Conservation (phyloP, 768 basidiomycete species). For the Amanita rubescens region DNA sequence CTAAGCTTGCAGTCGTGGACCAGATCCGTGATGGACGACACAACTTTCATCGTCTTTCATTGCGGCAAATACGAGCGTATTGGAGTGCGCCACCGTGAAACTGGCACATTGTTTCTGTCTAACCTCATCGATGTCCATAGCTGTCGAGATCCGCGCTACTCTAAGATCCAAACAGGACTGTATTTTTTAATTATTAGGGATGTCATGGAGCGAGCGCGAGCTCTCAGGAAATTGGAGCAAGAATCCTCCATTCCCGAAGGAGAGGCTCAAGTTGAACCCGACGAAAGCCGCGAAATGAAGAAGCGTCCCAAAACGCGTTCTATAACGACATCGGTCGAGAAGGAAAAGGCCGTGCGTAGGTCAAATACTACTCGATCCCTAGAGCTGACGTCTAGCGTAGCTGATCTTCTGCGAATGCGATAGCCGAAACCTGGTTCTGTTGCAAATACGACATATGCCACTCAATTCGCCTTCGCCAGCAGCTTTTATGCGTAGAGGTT, state of each 20-base stretch:
- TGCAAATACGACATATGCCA: not conserved
- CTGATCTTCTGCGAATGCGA: not conserved
- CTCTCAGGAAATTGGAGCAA: not conserved
- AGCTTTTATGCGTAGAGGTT: not conserved
- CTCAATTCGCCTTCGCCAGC: not conserved
- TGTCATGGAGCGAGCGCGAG: not conserved
- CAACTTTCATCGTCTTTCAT: not conserved
- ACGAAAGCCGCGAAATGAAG: not conserved
- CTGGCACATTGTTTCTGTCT: not conserved
- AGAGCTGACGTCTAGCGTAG: not conserved
- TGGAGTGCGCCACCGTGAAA: not conserved
- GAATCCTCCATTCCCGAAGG: no score
- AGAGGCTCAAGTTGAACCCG: not conserved
- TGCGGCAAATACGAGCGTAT: constrained; percentile 1
- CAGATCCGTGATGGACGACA: not conserved
- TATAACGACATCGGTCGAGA: not conserved
- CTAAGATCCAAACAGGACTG: not conserved
- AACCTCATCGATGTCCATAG: not conserved
- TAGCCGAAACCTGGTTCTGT: not conserved
- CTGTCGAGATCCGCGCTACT: not conserved
- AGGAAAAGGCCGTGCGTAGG: not conserved
- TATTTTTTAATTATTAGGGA: not conserved
- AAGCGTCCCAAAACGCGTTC: not conserved
- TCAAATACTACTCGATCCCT: not conserved
- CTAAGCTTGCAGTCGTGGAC: not conserved